Evolutionary conservation across 257 asterid species (phyloP).

Genomic region (Linaria vulgaris): DNA sequence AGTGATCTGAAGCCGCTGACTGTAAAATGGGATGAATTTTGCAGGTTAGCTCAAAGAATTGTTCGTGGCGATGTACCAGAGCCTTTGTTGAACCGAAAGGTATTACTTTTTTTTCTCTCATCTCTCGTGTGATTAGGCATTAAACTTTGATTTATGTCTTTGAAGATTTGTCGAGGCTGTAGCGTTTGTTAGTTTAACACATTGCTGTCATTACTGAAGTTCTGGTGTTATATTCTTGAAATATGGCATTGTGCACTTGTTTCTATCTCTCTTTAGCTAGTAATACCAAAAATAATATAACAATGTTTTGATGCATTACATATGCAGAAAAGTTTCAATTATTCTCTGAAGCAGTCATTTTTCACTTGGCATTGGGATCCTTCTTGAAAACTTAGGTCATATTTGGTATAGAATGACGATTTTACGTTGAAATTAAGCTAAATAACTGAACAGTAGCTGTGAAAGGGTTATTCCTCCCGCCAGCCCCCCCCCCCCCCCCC

Average conservation of each 20-base stretch:
- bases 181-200: slow-evolving; percentile 8
- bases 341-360: neutral
- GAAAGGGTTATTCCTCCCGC: neutral
- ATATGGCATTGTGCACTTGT: neutral
- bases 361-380: neutral
- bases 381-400: slow-evolving; percentile 1
- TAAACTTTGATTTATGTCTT: neutral
- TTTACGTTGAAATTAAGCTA: neutral
- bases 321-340: neutral
- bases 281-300: neutral
- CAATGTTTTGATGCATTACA: too few species aligned
- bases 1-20: slow-evolving; percentile 1
- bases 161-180: neutral
- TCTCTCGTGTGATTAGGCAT: slow-evolving; percentile 9
- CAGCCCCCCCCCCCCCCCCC: too few species aligned
- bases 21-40: slow-evolving; percentile 13
- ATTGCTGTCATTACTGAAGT: slow-evolving; percentile 5
- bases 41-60: slow-evolving; percentile 94
- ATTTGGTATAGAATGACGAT: neutral
- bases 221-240: slow-evolving; percentile 10
- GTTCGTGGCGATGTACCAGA: slow-evolving; percentile 97
- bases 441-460: neutral
- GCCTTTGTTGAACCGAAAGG: slow-evolving; percentile 87
- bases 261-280: neutral
- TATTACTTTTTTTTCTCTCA: slow-evolving; percentile 21